phyloP scores from a whole-genome alignment of 1,284 basidiomycete species.

The Ceratobasidium sp. region DNA sequence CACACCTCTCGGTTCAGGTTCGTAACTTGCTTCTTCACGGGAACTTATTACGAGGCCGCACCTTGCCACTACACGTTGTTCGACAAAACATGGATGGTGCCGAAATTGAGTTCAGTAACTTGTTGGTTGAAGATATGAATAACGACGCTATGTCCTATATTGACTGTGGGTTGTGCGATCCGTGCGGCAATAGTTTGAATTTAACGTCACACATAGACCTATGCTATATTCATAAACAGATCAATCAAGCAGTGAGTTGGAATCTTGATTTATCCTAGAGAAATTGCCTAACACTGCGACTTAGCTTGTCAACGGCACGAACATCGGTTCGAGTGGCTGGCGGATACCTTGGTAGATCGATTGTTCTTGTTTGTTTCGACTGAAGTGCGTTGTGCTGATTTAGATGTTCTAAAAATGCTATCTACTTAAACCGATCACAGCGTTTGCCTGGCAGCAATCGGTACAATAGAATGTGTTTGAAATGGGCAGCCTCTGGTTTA shows the following conservation, averaged over 20 bases:
- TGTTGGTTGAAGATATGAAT: conserved; percentile 96
- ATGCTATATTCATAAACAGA: conserved; percentile 65
- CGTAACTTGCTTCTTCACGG: conserved; percentile 83
- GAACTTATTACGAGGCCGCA: conserved; percentile 62
- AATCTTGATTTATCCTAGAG: no score
- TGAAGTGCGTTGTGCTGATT: neutral
- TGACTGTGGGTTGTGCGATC: conserved; percentile 71
- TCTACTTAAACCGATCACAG: no score
- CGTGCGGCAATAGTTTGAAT: neutral
- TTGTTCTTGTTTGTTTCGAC: neutral
- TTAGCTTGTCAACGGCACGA: conserved; percentile 31
- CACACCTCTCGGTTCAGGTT: conserved; percentile 83
- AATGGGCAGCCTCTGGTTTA: no score
- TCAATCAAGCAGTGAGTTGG: conserved; percentile 67
- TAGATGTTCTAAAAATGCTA: neutral
- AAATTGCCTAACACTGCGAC: neutral
- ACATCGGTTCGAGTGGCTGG: conserved; percentile 37
- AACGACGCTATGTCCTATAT: conserved; percentile 91
- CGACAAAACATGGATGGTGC: conserved; percentile 93
- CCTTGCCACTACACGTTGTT: conserved; percentile 77
- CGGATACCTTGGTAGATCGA: conserved; percentile 34
- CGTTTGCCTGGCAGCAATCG: no score
- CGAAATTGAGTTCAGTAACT: conserved; percentile 96
- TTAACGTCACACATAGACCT: conserved; percentile 52
- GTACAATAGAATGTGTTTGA: no score